A percentile compares a stretch with the other conserved stretches of the same genome.
Conservation (phyloP, 2,329 filamentous ascomycete genomes). For the Monosporascus ibericus region DNA sequence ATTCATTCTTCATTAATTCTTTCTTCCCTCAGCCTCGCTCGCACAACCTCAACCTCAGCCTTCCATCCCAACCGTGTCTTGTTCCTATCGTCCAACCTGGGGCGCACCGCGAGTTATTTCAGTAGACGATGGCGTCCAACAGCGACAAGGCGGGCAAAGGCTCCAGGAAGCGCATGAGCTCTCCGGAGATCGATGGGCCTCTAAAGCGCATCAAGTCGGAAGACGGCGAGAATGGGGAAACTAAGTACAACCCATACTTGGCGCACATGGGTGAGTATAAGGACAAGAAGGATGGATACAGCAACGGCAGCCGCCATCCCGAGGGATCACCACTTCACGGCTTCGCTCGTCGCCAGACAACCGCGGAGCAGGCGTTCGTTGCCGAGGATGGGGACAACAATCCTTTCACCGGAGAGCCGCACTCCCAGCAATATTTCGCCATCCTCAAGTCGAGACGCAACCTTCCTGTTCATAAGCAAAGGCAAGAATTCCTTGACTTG, state of each 20-base stretch:
- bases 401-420: slow-evolving; percentile 72
- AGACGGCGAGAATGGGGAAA: slow-evolving; percentile 20
- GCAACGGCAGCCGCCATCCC: slow-evolving; percentile 18
- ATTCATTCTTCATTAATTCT: neutral
- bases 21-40: neutral
- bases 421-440: slow-evolving; percentile 81
- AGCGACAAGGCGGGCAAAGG: slow-evolving; percentile 13
- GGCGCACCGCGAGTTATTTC: no score
- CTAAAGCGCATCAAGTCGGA: slow-evolving; percentile 23
- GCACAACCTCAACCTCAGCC: neutral
- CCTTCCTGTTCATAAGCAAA: slow-evolving; percentile 86
- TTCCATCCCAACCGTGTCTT: neutral
- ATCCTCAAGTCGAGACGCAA: slow-evolving; percentile 80
- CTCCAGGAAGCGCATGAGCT: slow-evolving; percentile 21
- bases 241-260: slow-evolving; percentile 73
- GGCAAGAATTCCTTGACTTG: slow-evolving; percentile 86
- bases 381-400: slow-evolving; percentile 79
- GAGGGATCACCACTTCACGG: slow-evolving; percentile 48
- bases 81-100: no score
- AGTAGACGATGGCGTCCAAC: neutral
- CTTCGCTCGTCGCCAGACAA: slow-evolving; percentile 75
- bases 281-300: slow-evolving; percentile 30
- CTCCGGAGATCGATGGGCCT: slow-evolving; percentile 15
- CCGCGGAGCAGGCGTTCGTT: slow-evolving; percentile 62
- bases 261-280: slow-evolving; percentile 72